Conservation (phyloP, 345 rosid species). For the Melastoma malabathricum region DNA sequence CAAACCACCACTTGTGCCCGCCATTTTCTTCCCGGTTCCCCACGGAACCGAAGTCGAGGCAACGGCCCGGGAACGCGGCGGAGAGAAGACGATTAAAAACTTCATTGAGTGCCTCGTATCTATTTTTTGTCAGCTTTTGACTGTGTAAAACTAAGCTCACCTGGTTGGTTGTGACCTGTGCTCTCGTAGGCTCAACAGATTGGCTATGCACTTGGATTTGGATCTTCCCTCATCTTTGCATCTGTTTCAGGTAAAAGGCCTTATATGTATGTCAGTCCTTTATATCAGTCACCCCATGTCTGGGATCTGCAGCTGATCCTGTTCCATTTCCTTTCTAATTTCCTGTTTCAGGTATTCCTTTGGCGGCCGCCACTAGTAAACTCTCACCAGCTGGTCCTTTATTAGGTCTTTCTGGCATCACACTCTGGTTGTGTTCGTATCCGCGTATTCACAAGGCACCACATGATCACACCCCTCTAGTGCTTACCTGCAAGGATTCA, state of each 20-base stretch:
- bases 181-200: slow-evolving; percentile 41
- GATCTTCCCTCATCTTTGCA: slow-evolving; percentile 63
- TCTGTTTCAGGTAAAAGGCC: slow-evolving; percentile 45
- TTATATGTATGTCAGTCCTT: no score
- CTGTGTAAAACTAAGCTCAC: not conserved
- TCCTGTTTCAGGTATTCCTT: slow-evolving; percentile 43
- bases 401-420: slow-evolving; percentile 44
- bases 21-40: not conserved
- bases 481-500: no score
- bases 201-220: slow-evolving; percentile 72
- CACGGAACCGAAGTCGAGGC: not conserved
- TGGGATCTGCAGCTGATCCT: not conserved
- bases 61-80: not conserved
- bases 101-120: not conserved
- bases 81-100: not conserved
- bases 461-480: slow-evolving; percentile 7
- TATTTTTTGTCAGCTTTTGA: not conserved
- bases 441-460: slow-evolving; percentile 40
- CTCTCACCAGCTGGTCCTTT: slow-evolving; percentile 54
- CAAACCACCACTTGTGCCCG: no score
- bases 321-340: not conserved
- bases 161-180: not conserved
- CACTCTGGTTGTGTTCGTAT: slow-evolving; percentile 41
- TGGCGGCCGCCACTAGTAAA: slow-evolving; percentile 59
- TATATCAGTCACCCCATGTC: not conserved